phyloP scores from a whole-genome alignment of 352 stramenopile genomes.

The Pythium aristosporum region DNA sequence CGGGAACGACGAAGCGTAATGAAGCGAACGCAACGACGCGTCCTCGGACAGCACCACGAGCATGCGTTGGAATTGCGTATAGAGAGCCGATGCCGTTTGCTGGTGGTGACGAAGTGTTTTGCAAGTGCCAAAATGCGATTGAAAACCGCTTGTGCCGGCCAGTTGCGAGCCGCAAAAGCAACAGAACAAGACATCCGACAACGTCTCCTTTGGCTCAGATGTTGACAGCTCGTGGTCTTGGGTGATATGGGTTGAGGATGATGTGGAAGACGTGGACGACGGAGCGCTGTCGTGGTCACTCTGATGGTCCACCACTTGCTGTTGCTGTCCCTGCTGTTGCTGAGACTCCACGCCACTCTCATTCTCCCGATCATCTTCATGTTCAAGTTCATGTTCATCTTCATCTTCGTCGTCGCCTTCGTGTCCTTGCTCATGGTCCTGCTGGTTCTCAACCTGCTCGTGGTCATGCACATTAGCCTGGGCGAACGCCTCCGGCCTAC shows the following conservation, averaged over 20 bases:
- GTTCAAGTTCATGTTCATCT: background rate
- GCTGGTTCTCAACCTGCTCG: background rate
- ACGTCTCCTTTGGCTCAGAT: background rate
- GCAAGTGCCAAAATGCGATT: conserved; percentile 51
- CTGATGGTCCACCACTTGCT: background rate
- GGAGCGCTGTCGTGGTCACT: conserved; percentile 1
- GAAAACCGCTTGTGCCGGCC: conserved; percentile 32
- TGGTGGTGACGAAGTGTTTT: conserved; percentile 55
- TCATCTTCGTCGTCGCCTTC: conserved; percentile 4
- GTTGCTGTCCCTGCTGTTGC: background rate
- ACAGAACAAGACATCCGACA: conserved; percentile 57
- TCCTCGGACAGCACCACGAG: conserved; percentile 68
- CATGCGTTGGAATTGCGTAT: conserved; percentile 61
- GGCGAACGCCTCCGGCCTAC: conserved; percentile 6
- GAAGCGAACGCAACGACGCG: conserved; percentile 50
- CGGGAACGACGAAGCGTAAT: conserved; percentile 71
- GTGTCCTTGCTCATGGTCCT: conserved; percentile 7
- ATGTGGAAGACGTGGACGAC: conserved; percentile 23
- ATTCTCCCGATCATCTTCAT: background rate
- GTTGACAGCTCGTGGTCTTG: background rate
- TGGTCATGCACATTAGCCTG: background rate
- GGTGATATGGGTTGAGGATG: conserved; percentile 9
- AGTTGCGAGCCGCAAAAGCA: conserved; percentile 67
- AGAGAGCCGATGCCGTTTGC: conserved; percentile 49
- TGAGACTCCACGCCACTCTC: background rate